Evolutionary conservation across 192 early-diverging fungal genomes (phyloP).

Genomic region (Dimargaris verticillata): DNA sequence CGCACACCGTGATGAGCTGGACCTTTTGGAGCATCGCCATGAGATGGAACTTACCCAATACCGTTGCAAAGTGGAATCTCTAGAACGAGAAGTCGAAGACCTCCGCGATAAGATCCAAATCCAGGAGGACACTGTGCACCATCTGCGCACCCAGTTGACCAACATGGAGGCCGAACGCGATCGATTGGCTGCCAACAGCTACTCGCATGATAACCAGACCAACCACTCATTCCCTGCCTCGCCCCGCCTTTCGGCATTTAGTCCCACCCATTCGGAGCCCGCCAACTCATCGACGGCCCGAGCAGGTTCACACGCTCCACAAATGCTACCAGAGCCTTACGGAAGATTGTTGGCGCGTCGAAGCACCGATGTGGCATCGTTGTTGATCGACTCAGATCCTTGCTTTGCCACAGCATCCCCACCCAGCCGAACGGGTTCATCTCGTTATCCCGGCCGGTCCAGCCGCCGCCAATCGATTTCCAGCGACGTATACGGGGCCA

Average conservation of each 20-base stretch:
- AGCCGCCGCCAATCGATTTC: constrained; percentile 10
- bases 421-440: not conserved
- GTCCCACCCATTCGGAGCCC: too few species aligned
- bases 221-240: too few species aligned
- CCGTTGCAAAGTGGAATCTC: not conserved
- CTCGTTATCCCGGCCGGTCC: too few species aligned
- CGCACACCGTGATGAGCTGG: too few species aligned
- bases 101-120: not conserved
- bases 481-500: not conserved
- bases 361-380: constrained; percentile 12
- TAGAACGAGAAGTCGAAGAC: not conserved
- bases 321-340: too few species aligned
- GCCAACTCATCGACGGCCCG: too few species aligned
- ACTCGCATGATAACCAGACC: too few species aligned
- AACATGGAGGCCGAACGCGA: constrained; percentile 3
- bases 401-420: not conserved
- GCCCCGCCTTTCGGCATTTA: too few species aligned
- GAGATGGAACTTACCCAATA: not conserved
- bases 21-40: not conserved
- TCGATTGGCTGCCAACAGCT: not conserved
- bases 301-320: too few species aligned
- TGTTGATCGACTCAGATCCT: not conserved
- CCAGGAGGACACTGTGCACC: not conserved
- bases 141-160: not conserved
- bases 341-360: not conserved